A percentile compares a stretch with the other conserved stretches of the same genome.
phyloP scores from a whole-genome alignment of 192 early-diverging fungal genomes.

The Coemansia sp. region DNA sequence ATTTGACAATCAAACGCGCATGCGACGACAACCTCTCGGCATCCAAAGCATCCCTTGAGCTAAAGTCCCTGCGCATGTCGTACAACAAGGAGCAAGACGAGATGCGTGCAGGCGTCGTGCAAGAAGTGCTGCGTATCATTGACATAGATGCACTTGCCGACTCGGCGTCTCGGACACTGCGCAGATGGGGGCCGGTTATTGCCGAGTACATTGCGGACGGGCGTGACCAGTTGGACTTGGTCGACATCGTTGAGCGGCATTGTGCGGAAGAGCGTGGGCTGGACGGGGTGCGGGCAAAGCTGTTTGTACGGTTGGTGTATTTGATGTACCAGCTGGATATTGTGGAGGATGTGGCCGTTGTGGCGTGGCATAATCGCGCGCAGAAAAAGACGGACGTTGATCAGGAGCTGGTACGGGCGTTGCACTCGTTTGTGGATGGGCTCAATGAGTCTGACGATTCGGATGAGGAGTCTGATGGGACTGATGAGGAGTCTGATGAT shows the following conservation, averaged over 20 bases:
- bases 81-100: conserved; percentile 78
- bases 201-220: conserved; percentile 63
- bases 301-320: conserved; percentile 63
- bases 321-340: conserved; percentile 78
- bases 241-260: conserved; percentile 57
- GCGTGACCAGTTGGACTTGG: conserved; percentile 73
- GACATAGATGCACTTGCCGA: conserved; percentile 51
- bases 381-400: conserved; percentile 48
- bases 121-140: conserved; percentile 64
- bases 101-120: conserved; percentile 73
- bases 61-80: conserved; percentile 85
- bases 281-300: conserved; percentile 42
- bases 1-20: conserved; percentile 77
- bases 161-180: conserved; percentile 52
- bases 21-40: conserved; percentile 73
- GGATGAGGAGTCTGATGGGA: conserved; percentile 38
- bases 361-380: conserved; percentile 69
- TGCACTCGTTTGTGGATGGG: conserved; percentile 68
- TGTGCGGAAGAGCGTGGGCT: conserved; percentile 43
- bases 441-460: conserved; percentile 75
- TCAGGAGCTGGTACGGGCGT: conserved; percentile 53
- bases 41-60: conserved; percentile 76
- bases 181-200: conserved; percentile 72
- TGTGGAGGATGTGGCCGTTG: conserved; percentile 75
- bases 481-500: conserved; percentile 23